Evolutionary conservation across 306 rosid species (phyloP).

Genomic region (Prunus fruticosa): DNA sequence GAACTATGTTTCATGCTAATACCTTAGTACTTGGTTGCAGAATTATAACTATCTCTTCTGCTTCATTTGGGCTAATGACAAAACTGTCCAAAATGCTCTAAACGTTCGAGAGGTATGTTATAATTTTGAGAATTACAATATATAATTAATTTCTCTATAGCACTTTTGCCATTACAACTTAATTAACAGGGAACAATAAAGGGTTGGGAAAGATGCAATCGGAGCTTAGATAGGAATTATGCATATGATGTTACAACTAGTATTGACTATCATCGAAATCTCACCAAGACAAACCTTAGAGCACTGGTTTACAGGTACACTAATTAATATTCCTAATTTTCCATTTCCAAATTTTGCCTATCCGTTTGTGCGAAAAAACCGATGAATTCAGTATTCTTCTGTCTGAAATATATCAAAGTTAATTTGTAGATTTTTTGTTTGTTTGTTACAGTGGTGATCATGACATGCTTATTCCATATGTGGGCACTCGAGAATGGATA

Average conservation of each 20-base stretch:
- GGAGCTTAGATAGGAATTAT: not conserved
- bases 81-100: too few species aligned
- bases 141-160: too few species aligned
- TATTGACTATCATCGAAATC: conserved; percentile 14
- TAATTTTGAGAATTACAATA: not conserved
- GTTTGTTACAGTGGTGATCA: conserved; percentile 18
- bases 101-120: too few species aligned
- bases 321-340: not conserved
- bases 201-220: conserved; percentile 30
- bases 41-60: too few species aligned
- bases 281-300: not conserved
- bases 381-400: not conserved
- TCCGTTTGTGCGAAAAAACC: accelerated
- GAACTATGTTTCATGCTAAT: too few species aligned
- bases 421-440: too few species aligned
- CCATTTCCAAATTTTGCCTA: too few species aligned
- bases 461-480: conserved; percentile 8
- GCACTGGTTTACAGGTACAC: not conserved
- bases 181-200: conserved; percentile 12
- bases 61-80: too few species aligned
- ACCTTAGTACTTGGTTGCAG: too few species aligned
- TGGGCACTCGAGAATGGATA: conserved; percentile 13
- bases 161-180: too few species aligned
- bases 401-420: too few species aligned
- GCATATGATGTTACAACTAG: not conserved